A percentile compares a stretch with the other conserved stretches of the same genome.
These are phyloP conservation scores for Kwoniella dejecticola DNA, from an alignment of 768 basidiomycete genomes.

Conservation along the genomic window DNA sequence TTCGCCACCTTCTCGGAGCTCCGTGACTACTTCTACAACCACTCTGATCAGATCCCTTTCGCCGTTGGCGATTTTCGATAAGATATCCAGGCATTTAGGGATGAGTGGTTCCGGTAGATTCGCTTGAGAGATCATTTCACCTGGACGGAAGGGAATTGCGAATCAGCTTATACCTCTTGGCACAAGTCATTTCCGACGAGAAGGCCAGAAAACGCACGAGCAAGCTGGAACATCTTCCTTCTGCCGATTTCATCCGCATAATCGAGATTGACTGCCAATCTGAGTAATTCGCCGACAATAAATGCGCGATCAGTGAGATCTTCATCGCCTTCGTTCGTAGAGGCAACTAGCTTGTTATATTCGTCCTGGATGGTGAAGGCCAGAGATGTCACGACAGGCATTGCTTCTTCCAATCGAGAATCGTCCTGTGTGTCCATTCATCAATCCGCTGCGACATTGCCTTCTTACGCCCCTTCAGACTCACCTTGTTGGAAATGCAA, in stretches of 20 bases:
- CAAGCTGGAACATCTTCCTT: slow-evolving; percentile 80
- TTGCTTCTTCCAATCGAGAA: slow-evolving; percentile 65
- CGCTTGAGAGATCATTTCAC: slow-evolving; percentile 77
- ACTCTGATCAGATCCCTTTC: slow-evolving; percentile 85
- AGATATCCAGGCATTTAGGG: slow-evolving; percentile 76
- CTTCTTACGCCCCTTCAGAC: neutral
- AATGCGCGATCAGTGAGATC: slow-evolving; percentile 61
- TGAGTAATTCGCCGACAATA: slow-evolving; percentile 77
- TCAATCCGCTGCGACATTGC: too few species aligned
- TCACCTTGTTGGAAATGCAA: slow-evolving; percentile 62
- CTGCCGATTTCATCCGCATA: slow-evolving; percentile 91
- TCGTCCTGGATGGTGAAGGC: slow-evolving; percentile 72
- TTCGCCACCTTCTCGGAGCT: slow-evolving; percentile 63
- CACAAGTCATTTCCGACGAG: neutral
- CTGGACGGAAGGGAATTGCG: slow-evolving; percentile 56
- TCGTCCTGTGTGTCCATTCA: slow-evolving; percentile 59
- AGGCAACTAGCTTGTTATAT: slow-evolving; percentile 65
- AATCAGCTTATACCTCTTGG: neutral
- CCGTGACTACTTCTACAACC: slow-evolving; percentile 83
- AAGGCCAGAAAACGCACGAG: slow-evolving; percentile 63
- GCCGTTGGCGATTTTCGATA: slow-evolving; percentile 68
- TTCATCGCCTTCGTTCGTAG: slow-evolving; percentile 55
- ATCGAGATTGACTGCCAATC: slow-evolving; percentile 75
- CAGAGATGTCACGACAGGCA: slow-evolving; percentile 82
- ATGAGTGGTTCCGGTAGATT: slow-evolving; percentile 70